A percentile compares a stretch with the other conserved stretches of the same genome.
Conservation (phyloP, 106 monocot genomes). For the Platanthera zijinensis region DNA sequence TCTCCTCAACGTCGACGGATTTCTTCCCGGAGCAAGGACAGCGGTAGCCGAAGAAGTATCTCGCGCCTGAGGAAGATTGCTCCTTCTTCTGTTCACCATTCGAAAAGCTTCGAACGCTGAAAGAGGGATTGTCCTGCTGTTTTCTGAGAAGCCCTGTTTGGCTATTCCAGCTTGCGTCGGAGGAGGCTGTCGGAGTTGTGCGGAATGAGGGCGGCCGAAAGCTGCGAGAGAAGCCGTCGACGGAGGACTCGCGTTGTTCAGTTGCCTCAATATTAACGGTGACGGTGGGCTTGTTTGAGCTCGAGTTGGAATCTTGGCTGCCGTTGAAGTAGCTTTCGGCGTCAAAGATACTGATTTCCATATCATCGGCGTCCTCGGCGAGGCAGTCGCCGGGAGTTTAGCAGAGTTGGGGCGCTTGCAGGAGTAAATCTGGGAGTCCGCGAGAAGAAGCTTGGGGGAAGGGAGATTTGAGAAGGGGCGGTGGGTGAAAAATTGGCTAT, state of each 20-base stretch:
- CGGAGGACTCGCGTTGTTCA: slow-evolving; percentile 7
- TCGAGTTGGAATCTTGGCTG: background rate
- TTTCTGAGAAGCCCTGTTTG: slow-evolving; percentile 37
- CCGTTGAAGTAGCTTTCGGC: slow-evolving; percentile 61
- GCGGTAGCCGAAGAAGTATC: slow-evolving; percentile 28
- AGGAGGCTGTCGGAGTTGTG: slow-evolving; percentile 40
- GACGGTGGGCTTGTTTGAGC: background rate
- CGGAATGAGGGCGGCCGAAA: slow-evolving; percentile 10
- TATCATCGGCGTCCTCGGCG: slow-evolving; percentile 8
- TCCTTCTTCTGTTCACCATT: slow-evolving; percentile 10
- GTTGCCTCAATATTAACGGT: too few relatives aligned
- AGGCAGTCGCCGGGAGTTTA: background rate
- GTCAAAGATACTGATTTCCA: slow-evolving; percentile 63
- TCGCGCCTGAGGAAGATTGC: background rate
- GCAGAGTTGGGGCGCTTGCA: background rate
- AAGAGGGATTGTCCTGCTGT: slow-evolving; percentile 14
- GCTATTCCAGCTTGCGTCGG: slow-evolving; percentile 68
- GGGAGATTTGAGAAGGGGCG: slow-evolving; percentile 15
- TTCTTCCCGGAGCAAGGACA: slow-evolving; percentile 65
- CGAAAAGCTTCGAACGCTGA: slow-evolving; percentile 20
- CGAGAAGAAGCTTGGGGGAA: slow-evolving; percentile 18
- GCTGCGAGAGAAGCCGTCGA: background rate
- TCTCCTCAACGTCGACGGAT: slow-evolving; percentile 51
- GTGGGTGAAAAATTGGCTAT: background rate
- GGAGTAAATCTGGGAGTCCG: slow-evolving; percentile 10